Percentiles rank a stretch among this genome's conserved stretches.
These are phyloP conservation scores for Epicoccum sorghinum DNA, from an alignment of 2,329 filamentous ascomycete species.

Conservation along the genomic window DNA sequence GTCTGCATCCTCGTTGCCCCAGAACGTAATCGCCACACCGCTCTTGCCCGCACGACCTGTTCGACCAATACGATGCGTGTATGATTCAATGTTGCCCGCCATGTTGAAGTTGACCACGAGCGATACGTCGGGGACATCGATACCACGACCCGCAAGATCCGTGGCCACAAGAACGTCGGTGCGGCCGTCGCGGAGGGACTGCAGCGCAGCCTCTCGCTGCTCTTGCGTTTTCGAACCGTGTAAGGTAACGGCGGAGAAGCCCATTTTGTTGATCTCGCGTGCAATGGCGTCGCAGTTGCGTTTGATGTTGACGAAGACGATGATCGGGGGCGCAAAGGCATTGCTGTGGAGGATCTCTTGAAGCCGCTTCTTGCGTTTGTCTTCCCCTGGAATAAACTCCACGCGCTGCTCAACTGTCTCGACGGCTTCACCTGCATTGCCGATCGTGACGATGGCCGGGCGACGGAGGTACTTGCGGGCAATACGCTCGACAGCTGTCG, in stretches of 20 bases:
- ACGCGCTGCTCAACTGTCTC: slow-evolving; percentile 98
- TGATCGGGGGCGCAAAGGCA: slow-evolving; percentile 87
- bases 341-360: slow-evolving; percentile 82
- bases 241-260: slow-evolving; percentile 85
- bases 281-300: slow-evolving; percentile 96
- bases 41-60: slow-evolving; percentile 97
- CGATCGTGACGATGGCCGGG: slow-evolving; percentile 92
- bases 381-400: slow-evolving; percentile 87
- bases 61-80: slow-evolving; percentile 95
- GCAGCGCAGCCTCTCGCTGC: slow-evolving; percentile 91
- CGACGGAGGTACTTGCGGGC: slow-evolving; percentile 95
- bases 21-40: slow-evolving; percentile 93
- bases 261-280: slow-evolving; percentile 91
- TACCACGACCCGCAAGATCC: slow-evolving; percentile 94
- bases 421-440: slow-evolving; percentile 92
- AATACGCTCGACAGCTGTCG: slow-evolving; percentile 87
- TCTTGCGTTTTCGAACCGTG: slow-evolving; percentile 98
- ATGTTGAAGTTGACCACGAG: slow-evolving; percentile 99
- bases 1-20: slow-evolving; percentile 88
- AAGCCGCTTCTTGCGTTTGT: slow-evolving; percentile 96
- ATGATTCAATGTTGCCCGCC: slow-evolving; percentile 89
- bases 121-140: slow-evolving; percentile 92
- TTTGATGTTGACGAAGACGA: slow-evolving; percentile 99
- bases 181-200: slow-evolving; percentile 78
- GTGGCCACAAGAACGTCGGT: slow-evolving; percentile 93